Evolutionary conservation across 2,329 filamentous ascomycete genomes (phyloP).

Genomic region (Pestalotiopsis fici): DNA sequence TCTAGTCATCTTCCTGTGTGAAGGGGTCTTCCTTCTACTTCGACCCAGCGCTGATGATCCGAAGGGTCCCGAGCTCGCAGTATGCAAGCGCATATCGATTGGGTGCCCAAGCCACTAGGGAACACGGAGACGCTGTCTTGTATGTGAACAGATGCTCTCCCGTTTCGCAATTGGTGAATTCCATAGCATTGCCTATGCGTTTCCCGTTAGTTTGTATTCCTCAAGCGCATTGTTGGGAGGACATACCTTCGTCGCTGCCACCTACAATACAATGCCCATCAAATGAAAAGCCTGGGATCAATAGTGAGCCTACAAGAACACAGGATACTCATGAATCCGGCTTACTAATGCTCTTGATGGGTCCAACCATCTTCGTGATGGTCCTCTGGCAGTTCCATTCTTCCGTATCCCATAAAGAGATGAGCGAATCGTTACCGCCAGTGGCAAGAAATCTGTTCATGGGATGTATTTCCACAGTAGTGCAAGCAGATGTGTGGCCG

Average conservation of each 20-base stretch:
- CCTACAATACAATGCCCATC: conserved; percentile 75
- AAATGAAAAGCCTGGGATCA: conserved; percentile 68
- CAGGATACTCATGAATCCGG: conserved; percentile 11
- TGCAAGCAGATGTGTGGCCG: conserved; percentile 73
- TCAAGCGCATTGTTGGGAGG: background rate
- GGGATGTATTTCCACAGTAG: conserved; percentile 69
- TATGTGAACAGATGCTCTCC: conserved; percentile 73
- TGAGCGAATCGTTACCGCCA: conserved; percentile 74
- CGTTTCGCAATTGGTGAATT: conserved; percentile 72
- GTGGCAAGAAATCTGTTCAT: conserved; percentile 72
- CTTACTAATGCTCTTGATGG: conserved; percentile 68
- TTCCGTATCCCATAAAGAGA: conserved; percentile 76
- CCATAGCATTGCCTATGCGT: conserved; percentile 52
- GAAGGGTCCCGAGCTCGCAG: conserved; percentile 67
- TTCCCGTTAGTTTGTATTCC: conserved; percentile 23
- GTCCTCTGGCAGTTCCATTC: conserved; percentile 78
- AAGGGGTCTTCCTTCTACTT: conserved; percentile 29
- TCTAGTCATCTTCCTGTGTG: no score
- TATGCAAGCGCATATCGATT: conserved; percentile 75
- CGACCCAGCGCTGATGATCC: conserved; percentile 61
- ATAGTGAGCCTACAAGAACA: background rate
- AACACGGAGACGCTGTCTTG: conserved; percentile 65
- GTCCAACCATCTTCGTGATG: conserved; percentile 67
- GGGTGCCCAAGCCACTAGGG: conserved; percentile 76
- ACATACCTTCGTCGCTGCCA: conserved; percentile 69